Evolutionary conservation across 345 rosid species (phyloP), one percentile per base, ranked within the genome.

Genomic region (Eucalyptus regnans): DNA sequence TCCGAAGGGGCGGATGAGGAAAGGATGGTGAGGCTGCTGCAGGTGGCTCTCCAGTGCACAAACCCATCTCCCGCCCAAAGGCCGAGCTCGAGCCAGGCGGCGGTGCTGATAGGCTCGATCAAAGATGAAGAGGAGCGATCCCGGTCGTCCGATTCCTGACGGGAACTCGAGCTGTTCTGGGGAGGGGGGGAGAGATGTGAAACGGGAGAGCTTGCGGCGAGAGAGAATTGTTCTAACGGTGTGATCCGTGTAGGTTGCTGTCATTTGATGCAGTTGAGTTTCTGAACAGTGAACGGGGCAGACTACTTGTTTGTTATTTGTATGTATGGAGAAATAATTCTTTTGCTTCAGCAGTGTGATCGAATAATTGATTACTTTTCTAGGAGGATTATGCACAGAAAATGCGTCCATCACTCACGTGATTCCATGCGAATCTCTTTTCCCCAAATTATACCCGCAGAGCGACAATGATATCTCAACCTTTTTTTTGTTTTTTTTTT

Each of bases 71-170:
- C 94, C 23, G 87, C 43, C 83, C 92, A 92, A 86, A 93, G 94
- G 93, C 96, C 95, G 84, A 89, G 44, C 91, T 91, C 91, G 23
- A 88, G 80, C 79, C 92, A 90, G 80, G 93, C 92, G 54, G 92
- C 90, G 58, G 54, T 7, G 8, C 91, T 92, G 91, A 90, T 95
- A 41, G 87, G 90, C 37, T 79, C 86, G 22, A 89, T 94, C 29
- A 93, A 92, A 86, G 94, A 93, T 86, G 95, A 93, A 66, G 93
- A 94, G 79, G 95, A 94, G 43, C 91, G 92, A 90, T 93, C 94
- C 17, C 22, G 86, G 54, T 50, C 83, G 90, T 90, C 91, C 17
- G 84, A n/a, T 44, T 50, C 54, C 71, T 62, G 71, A 62, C 13
- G 37, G 37, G 27, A 60, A 27, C 4, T 5, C 66, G n/a, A 2